phyloP scores from a whole-genome alignment of 129 eudicot genomes.

The Deinandra increscens region DNA sequence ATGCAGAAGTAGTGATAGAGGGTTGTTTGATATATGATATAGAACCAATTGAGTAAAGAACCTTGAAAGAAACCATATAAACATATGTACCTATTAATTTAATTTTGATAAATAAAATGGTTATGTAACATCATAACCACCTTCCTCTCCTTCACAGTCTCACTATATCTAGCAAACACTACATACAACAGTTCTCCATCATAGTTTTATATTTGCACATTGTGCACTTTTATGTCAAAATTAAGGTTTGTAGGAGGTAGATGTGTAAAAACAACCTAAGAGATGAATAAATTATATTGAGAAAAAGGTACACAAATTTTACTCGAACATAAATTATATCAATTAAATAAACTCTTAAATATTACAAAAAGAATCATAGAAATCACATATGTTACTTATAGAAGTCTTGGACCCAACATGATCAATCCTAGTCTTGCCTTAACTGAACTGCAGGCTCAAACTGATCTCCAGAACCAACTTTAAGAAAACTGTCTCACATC shows the following conservation, averaged over 20 bases:
- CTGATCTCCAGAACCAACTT: neutral
- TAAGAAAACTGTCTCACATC: neutral
- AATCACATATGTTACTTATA: constrained; percentile 1
- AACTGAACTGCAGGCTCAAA: too few relatives aligned
- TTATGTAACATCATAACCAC: neutral
- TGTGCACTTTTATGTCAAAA: too few relatives aligned
- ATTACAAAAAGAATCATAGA: constrained; percentile 13
- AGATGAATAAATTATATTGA: too few relatives aligned
- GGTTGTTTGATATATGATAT: too few relatives aligned
- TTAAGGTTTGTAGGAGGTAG: too few relatives aligned
- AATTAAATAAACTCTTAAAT: neutral
- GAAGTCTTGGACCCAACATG: too few relatives aligned
- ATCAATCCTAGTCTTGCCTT: too few relatives aligned
- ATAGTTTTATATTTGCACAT: too few relatives aligned
- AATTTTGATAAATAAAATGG: neutral
- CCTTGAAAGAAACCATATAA: neutral
- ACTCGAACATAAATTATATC: too few relatives aligned
- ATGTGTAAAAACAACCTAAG: too few relatives aligned
- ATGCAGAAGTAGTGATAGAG: too few relatives aligned
- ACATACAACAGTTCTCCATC: neutral
- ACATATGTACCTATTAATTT: neutral
- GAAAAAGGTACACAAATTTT: too few relatives aligned
- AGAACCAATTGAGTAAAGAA: neutral
- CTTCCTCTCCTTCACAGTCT: neutral
- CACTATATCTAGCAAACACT: neutral